Conservation (phyloP, 2,329 filamentous ascomycete genomes). For the Botrytis tulipae region DNA sequence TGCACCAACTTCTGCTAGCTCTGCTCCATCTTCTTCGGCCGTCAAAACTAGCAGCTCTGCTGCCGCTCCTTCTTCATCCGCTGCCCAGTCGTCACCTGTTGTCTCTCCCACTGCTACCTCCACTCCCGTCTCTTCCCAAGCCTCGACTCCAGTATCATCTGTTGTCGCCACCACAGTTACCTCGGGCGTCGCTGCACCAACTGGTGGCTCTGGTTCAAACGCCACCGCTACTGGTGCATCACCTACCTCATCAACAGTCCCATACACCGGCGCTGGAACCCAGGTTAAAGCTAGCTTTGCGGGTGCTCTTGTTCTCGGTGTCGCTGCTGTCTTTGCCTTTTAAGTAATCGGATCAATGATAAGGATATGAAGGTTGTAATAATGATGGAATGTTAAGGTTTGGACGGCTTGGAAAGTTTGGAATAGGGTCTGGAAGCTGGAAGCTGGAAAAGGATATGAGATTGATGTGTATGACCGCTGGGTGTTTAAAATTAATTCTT, state of each 20-base stretch:
- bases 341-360: neutral
- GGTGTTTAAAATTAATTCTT: slow-evolving; percentile 10
- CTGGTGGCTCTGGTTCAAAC: slow-evolving; percentile 5
- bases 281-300: slow-evolving; percentile 13
- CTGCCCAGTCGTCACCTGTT: neutral
- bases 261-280: slow-evolving; percentile 11
- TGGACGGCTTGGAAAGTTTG: neutral
- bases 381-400: neutral
- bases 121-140: neutral
- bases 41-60: neutral
- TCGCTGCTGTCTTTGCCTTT: neutral
- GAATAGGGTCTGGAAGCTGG: neutral
- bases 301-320: neutral
- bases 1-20: neutral
- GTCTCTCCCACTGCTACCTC: neutral
- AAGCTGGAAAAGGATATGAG: neutral
- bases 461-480: neutral
- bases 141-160: neutral
- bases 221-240: neutral
- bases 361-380: slow-evolving; percentile 5
- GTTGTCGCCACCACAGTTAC: neutral
- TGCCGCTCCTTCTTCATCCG: slow-evolving; percentile 9
- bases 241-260: neutral
- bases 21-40: neutral
- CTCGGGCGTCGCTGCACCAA: slow-evolving; percentile 18